Conservation (phyloP, 2,329 filamentous ascomycete species). For the Cercospora nicotianae region DNA sequence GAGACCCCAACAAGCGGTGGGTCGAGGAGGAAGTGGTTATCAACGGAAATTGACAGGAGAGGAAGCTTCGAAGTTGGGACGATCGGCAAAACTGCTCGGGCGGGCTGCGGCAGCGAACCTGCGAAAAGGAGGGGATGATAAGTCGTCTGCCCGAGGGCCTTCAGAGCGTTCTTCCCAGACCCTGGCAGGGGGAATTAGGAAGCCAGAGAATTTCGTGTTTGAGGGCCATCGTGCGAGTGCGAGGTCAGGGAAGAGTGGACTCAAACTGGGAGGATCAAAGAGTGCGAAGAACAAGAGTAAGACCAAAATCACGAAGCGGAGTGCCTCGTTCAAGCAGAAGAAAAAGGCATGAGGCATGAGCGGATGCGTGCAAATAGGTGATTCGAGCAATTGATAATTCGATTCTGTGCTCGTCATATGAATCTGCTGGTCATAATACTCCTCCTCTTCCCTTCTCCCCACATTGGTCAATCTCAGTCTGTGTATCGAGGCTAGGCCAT, state of each 20-base stretch:
- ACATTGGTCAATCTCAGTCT: background rate
- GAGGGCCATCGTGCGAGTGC: slow-evolving; percentile 74
- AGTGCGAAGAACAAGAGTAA: slow-evolving; percentile 48
- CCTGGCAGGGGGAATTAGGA: slow-evolving; percentile 46
- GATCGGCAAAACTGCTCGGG: slow-evolving; percentile 72
- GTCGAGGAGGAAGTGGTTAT: slow-evolving; percentile 50
- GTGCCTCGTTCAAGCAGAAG: slow-evolving; percentile 51
- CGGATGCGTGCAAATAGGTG: background rate
- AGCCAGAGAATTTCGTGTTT: slow-evolving; percentile 72
- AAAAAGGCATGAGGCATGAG: slow-evolving; percentile 24
- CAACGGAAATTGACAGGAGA: slow-evolving; percentile 69
- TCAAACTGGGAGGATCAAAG: slow-evolving; percentile 58
- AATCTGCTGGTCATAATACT: background rate
- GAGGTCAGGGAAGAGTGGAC: slow-evolving; percentile 64
- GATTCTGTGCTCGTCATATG: background rate
- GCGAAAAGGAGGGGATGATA: slow-evolving; percentile 14
- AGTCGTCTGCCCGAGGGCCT: background rate
- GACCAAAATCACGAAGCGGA: slow-evolving; percentile 46
- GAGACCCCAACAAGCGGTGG: slow-evolving; percentile 23
- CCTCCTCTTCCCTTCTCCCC: background rate
- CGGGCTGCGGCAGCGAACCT: slow-evolving; percentile 60
- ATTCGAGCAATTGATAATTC: background rate
- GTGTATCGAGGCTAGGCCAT: background rate
- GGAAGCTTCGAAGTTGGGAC: slow-evolving; percentile 69
- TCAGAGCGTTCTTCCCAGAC: background rate